Evolutionary conservation across 148 eudicot genomes (phyloP), one percentile per base, ranked within the genome.

Genomic region (Dianthus caryophyllus): DNA sequence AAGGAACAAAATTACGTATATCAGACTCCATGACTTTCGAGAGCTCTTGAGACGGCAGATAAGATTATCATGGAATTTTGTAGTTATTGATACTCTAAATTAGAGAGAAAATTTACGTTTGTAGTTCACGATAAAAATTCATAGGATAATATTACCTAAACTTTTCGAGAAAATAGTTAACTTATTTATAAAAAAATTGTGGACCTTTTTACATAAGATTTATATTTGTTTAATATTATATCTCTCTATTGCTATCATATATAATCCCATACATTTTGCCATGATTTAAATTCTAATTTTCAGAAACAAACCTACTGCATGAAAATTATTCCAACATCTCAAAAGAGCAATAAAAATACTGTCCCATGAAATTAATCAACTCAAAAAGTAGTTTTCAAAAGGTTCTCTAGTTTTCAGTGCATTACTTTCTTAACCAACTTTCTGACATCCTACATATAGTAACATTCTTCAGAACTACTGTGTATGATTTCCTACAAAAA

Each of bases 261-360:
- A n/a, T n/a, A 27, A 31, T 60, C 62, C 73, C 72, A 75, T 75
- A 61, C 73, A 53, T 59, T 7, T 62, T 70, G 53, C 66, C 62
- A 65, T 65, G 66, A 75, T 76, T 49, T 61, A 18, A 6, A 21
- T 52, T 29, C 43, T 29, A 27, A 51, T 71, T 76, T 71, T 76
- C 62, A 60, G 51, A 71, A 66, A 51, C 71, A 76, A 66, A 67
- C 71, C 57, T 61, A 47, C 12, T 29, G 48, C 76, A 60, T 67
- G 63, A n/a, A n/a, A n/a, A n/a, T n/a, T n/a, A 77, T 53, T 67
- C 79, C 76, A 72, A 77, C 53, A 54, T 72, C 69, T 62, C 76
- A 72, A 60, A 60, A 72, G 30, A 77, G 14, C 55, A 48, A 56
- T 51, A 71, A 43, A 60, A 30, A 67, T 71, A 68, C 76, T 71